Conservation (phyloP, 495 filamentous ascomycete genomes). For the Penicillium desertorum region DNA sequence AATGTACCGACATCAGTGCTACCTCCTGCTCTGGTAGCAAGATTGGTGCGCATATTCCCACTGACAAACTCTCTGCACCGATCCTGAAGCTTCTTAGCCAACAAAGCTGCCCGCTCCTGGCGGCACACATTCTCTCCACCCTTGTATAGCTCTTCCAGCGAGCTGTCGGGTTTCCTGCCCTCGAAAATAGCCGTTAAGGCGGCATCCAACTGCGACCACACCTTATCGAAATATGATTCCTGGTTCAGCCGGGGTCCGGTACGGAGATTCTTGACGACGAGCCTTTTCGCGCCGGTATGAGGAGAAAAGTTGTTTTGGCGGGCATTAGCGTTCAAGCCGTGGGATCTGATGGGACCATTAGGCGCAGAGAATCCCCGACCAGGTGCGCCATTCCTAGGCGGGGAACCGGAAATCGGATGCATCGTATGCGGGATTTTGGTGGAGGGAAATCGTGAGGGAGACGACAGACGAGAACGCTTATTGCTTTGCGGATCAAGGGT, state of each 20-base stretch:
- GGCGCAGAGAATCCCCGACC: constrained; percentile 26
- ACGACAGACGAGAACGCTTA: constrained; percentile 46
- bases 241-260: constrained; percentile 56
- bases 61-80: constrained; percentile 64
- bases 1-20: constrained; percentile 62
- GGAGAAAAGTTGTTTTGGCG: constrained; percentile 45
- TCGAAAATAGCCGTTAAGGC: constrained; percentile 73
- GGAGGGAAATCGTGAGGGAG: constrained; percentile 26
- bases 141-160: constrained; percentile 83
- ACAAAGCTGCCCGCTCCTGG: constrained; percentile 62
- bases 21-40: constrained; percentile 50
- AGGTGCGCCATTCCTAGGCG: constrained; percentile 33
- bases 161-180: constrained; percentile 57
- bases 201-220: constrained; percentile 67
- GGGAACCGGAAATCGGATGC: constrained; percentile 49
- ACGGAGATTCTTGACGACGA: constrained; percentile 84
- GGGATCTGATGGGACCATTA: constrained; percentile 18
- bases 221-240: constrained; percentile 69
- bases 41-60: constrained; percentile 51
- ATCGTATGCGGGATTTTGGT: constrained; percentile 37
- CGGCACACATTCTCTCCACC: constrained; percentile 88
- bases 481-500: constrained; percentile 28
- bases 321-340: constrained; percentile 25
- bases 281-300: constrained; percentile 67
- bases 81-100: constrained; percentile 61